phyloP scores from a whole-genome alignment of 179 eudicot genomes.

The Silene coronaria region DNA sequence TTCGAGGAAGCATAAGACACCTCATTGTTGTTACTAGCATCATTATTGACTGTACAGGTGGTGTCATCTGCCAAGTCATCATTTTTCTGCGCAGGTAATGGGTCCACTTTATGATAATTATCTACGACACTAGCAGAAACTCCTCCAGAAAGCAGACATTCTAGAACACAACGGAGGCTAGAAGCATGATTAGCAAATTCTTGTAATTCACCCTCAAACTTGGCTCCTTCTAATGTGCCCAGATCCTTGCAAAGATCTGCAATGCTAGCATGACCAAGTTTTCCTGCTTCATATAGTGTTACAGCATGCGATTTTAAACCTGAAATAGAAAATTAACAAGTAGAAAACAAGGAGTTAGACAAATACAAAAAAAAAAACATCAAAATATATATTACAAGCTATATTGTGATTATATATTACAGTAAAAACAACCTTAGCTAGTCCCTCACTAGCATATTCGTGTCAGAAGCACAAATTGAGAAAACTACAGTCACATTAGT shows the following conservation, averaged over 20 bases:
- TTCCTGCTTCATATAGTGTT: constrained; percentile 96
- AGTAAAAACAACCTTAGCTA: not conserved
- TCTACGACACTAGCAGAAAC: constrained; percentile 36
- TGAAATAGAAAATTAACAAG: constrained; percentile 29
- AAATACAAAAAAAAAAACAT: not conserved
- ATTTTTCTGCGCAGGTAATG: constrained; percentile 29
- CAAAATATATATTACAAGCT: not conserved
- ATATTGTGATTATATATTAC: not conserved
- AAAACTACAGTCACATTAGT: not conserved
- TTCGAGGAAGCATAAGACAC: constrained; percentile 13
- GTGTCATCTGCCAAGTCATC: constrained; percentile 36
- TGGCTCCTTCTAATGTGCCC: constrained; percentile 83
- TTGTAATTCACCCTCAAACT: constrained; percentile 95
- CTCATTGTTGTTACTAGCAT: constrained; percentile 26
- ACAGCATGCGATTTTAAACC: constrained; percentile 98
- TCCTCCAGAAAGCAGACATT: constrained; percentile 92
- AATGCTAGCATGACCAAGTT: constrained; percentile 87
- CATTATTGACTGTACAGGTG: constrained; percentile 20
- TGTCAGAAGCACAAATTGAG: not conserved
- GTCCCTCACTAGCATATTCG: not conserved
- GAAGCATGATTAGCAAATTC: constrained; percentile 99
- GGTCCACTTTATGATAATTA: constrained; percentile 29
- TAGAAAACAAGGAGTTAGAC: not conserved
- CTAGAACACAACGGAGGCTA: constrained; percentile 83
- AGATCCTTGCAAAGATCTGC: constrained; percentile 92